Evolutionary conservation across 2,329 filamentous ascomycete species (phyloP).

Genomic region (Ophiostoma fasciatum): DNA sequence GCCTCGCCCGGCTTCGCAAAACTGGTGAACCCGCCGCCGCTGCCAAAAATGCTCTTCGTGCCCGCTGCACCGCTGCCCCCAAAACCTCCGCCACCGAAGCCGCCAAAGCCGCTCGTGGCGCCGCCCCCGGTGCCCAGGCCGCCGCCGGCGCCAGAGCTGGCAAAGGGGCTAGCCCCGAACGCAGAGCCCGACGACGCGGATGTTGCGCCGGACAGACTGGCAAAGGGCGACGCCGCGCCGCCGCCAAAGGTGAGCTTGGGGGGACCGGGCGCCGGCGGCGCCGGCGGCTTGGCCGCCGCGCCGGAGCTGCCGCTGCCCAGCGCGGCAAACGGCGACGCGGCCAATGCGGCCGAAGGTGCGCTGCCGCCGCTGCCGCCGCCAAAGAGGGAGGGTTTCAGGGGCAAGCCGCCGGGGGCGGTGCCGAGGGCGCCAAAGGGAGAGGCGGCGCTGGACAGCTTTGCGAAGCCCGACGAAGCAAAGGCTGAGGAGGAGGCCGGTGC

Average conservation of each 20-base stretch:
- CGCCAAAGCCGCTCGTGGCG: constrained; percentile 39
- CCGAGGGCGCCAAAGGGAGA: constrained; percentile 51
- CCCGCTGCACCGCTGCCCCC: constrained; percentile 17
- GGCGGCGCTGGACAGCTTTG: constrained; percentile 45
- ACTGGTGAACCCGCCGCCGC: constrained; percentile 38
- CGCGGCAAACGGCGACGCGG: constrained; percentile 21
- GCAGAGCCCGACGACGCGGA: too few relatives aligned
- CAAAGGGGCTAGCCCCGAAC: too few relatives aligned
- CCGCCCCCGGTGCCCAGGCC: too few relatives aligned
- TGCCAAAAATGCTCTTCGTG: constrained; percentile 22
- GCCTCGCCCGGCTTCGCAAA: constrained; percentile 52
- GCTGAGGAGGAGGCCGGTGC: constrained; percentile 37
- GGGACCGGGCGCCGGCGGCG: constrained; percentile 16
- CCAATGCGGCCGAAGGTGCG: too few relatives aligned
- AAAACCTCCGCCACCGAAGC: constrained; percentile 16
- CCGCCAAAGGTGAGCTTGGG: constrained; percentile 37
- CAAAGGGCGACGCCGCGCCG: constrained; percentile 31
- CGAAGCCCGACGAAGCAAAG: constrained; percentile 55
- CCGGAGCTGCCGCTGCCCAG: constrained; percentile 19
- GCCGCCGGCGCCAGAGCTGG: too few relatives aligned
- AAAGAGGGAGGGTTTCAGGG: constrained; percentile 37
- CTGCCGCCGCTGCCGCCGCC: constrained; percentile 13
- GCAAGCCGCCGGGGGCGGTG: constrained; percentile 20
- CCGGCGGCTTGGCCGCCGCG: constrained; percentile 16
- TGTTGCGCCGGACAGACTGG: constrained; percentile 17